A percentile compares a stretch with the other conserved stretches of the same genome.
Evolutionary conservation across 2,329 filamentous ascomycete species (phyloP).

Genomic region (Cercospora sp.): DNA sequence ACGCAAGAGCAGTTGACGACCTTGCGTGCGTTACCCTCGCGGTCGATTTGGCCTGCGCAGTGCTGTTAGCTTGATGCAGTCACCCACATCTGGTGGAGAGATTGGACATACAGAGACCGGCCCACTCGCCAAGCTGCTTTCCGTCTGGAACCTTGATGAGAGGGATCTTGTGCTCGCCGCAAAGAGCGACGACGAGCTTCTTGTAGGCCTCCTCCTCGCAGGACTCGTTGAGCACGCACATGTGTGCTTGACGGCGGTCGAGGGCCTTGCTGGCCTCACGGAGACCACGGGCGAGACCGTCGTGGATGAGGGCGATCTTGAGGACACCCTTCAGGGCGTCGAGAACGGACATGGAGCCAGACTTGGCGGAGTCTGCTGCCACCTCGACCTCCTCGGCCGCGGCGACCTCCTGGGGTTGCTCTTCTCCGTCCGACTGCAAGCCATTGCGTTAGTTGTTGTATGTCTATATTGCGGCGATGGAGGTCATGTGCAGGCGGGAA

Average conservation of each 20-base stretch:
- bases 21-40: conserved; percentile 99
- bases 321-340: conserved; percentile 98
- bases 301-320: conserved; percentile 98
- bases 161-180: conserved; percentile 99
- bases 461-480: background rate
- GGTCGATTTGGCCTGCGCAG: conserved; percentile 84
- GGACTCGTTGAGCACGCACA: conserved; percentile 99
- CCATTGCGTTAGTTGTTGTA: conserved; percentile 25
- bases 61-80: conserved; percentile 16
- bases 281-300: conserved; percentile 96
- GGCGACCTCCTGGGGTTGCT: conserved; percentile 76
- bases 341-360: conserved; percentile 89
- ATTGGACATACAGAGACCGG: conserved; percentile 86
- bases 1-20: conserved; percentile 99
- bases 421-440: conserved; percentile 98
- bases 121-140: conserved; percentile 99
- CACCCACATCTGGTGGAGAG: background rate
- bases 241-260: conserved; percentile 97
- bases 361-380: conserved; percentile 77
- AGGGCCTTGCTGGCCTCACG: conserved; percentile 98
- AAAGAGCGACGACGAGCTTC: conserved; percentile 98
- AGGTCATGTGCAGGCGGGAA: conserved; percentile 13
- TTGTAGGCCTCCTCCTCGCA: conserved; percentile 99
- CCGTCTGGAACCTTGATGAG: conserved; percentile 99
- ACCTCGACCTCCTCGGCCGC: conserved; percentile 90